These are phyloP conservation scores for Scheffersomyces amazonensis DNA, from an alignment of 805 yeast genomes.

Conservation along the genomic window DNA sequence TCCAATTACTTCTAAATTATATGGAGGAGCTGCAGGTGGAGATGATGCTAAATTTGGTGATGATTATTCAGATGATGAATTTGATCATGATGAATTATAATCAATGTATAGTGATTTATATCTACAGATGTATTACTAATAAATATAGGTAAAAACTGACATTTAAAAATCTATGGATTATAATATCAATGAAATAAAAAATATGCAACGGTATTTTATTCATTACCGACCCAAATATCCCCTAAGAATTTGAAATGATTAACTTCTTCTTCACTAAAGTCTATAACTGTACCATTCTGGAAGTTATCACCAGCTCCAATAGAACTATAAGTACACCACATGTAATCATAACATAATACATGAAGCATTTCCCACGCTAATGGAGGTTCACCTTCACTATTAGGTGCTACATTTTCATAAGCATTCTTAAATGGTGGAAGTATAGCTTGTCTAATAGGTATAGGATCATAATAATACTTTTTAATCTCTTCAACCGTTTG, in stretches of 20 bases:
- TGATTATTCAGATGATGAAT: constrained; percentile 42
- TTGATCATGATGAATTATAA: constrained; percentile 46
- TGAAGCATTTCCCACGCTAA: constrained; percentile 19
- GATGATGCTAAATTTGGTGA: constrained; percentile 39
- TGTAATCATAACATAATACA: constrained; percentile 23
- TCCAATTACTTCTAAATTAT: constrained; percentile 87
- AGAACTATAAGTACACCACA: constrained; percentile 27
- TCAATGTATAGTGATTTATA: no score
- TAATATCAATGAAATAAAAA: no score
- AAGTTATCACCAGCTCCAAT: constrained; percentile 37
- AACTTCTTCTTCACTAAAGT: constrained; percentile 25
- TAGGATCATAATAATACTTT: constrained; percentile 20
- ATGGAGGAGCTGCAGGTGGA: constrained; percentile 46
- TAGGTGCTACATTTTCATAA: constrained; percentile 22
- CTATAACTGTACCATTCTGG: constrained; percentile 44
- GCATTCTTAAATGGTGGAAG: constrained; percentile 29
- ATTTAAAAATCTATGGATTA: no score
- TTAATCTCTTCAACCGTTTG: neutral
- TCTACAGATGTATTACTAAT: no score
- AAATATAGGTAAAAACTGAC: no score
- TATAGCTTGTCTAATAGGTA: constrained; percentile 18
- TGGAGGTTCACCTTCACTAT: constrained; percentile 19
- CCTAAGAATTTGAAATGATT: constrained; percentile 42
- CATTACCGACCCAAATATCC: constrained; percentile 49
- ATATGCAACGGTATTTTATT: no score